Conservation (phyloP, 352 stramenopile species). For the Globisporangium okanoganense region DNA sequence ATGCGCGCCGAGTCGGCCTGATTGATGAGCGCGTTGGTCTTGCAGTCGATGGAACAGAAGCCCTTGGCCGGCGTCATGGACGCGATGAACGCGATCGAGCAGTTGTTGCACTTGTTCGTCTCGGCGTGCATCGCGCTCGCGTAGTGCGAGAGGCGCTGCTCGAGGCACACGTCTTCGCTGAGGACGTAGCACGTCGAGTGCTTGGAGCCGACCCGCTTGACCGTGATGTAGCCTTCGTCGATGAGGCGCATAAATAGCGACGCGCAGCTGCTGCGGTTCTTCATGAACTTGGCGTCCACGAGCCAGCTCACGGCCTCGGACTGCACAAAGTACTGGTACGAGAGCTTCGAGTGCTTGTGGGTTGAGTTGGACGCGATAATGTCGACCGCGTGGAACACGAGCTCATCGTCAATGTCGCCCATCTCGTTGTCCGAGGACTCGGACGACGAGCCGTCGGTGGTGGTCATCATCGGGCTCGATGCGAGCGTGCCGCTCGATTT, state of each 20-base stretch:
- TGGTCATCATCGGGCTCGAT: slow-evolving; percentile 20
- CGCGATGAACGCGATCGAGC: slow-evolving; percentile 67
- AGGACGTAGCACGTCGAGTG: slow-evolving; percentile 67
- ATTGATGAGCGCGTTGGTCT: slow-evolving; percentile 77
- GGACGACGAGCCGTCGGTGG: slow-evolving; percentile 27
- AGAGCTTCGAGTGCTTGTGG: slow-evolving; percentile 68
- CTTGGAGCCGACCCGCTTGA: slow-evolving; percentile 51
- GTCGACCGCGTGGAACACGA: slow-evolving; percentile 56
- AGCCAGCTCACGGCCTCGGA: slow-evolving; percentile 84
- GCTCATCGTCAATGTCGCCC: slow-evolving; percentile 53
- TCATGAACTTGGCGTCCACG: slow-evolving; percentile 58
- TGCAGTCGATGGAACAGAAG: slow-evolving; percentile 87
- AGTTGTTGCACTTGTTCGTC: slow-evolving; percentile 82
- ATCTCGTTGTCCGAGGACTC: slow-evolving; percentile 55
- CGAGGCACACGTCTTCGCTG: slow-evolving; percentile 56
- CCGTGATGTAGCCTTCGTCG: slow-evolving; percentile 61
- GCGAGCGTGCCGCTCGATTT: slow-evolving; percentile 18
- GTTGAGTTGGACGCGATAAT: slow-evolving; percentile 61
- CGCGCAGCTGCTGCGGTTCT: slow-evolving; percentile 44
- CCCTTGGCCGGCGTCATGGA: slow-evolving; percentile 51
- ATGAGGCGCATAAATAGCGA: slow-evolving; percentile 66
- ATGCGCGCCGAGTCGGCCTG: slow-evolving; percentile 66
- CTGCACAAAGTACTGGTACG: slow-evolving; percentile 84
- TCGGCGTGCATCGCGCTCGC: slow-evolving; percentile 64
- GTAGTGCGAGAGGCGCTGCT: slow-evolving; percentile 62